Percentiles rank a stretch among this genome's conserved stretches.
These are phyloP conservation scores for Suillus bovinus DNA, from an alignment of 768 basidiomycete genomes.

Conservation along the genomic window DNA sequence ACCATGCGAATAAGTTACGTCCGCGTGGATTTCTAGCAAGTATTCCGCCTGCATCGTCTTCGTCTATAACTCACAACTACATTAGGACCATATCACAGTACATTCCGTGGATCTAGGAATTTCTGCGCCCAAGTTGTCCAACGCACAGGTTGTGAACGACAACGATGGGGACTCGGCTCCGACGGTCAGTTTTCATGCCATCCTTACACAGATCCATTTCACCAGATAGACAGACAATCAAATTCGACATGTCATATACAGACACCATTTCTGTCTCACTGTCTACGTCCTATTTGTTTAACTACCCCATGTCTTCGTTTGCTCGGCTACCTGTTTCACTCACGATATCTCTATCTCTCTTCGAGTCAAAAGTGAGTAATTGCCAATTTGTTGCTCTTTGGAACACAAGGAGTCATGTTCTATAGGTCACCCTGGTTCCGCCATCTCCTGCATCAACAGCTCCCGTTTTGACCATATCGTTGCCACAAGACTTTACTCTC, in stretches of 20 bases:
- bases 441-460: constrained; percentile 54
- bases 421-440: constrained; percentile 62
- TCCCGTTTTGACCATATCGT: constrained; percentile 66
- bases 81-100: constrained; percentile 81
- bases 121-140: constrained; percentile 75
- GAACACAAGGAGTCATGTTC: constrained; percentile 3
- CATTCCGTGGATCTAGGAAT: constrained; percentile 83
- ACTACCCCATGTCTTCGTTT: constrained; percentile 81
- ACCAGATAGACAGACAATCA: constrained; percentile 57
- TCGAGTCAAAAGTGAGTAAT: constrained; percentile 61
- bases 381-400: constrained; percentile 11
- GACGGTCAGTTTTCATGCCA: constrained; percentile 29
- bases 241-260: constrained; percentile 82
- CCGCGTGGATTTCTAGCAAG: constrained; percentile 69
- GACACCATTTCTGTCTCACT: constrained; percentile 83
- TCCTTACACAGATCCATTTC: constrained; percentile 14
- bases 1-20: constrained; percentile 76
- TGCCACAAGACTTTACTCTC: constrained; percentile 86
- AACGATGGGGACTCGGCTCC: constrained; percentile 13
- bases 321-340: constrained; percentile 82
- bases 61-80: constrained; percentile 11
- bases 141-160: constrained; percentile 52
- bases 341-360: constrained; percentile 74
- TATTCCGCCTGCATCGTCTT: constrained; percentile 8
- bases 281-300: constrained; percentile 82